A percentile compares a stretch with the other conserved stretches of the same genome.
phyloP scores from a whole-genome alignment of 2,329 filamentous ascomycete species.

The Arachnopeziza araneosa region DNA sequence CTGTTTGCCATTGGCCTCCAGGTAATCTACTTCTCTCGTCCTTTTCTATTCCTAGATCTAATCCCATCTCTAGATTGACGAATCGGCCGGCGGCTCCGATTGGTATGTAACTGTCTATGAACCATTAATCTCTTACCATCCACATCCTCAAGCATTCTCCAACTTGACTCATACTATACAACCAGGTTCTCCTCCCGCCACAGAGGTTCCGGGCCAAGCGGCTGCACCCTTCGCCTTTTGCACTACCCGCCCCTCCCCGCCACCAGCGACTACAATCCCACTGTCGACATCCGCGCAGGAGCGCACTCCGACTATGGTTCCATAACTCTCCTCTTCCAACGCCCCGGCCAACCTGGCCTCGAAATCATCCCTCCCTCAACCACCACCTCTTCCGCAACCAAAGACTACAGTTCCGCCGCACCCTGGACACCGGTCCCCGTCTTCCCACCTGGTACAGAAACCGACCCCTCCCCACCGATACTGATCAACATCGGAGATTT shows the following conservation, averaged over 20 bases:
- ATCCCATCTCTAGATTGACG: conserved; percentile 22
- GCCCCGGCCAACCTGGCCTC: conserved; percentile 76
- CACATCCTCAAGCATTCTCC: too few species aligned
- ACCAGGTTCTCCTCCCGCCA: conserved; percentile 51
- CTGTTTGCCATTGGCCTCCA: conserved; percentile 75
- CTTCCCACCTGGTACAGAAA: conserved; percentile 52
- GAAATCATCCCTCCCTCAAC: conserved; percentile 64
- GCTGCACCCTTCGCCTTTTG: conserved; percentile 54
- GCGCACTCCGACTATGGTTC: conserved; percentile 81
- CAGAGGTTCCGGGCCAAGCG: conserved; percentile 44
- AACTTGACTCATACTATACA: too few species aligned
- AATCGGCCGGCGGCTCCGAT: conserved; percentile 18
- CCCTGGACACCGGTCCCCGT: conserved; percentile 63
- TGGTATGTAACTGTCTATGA: conserved; percentile 31
- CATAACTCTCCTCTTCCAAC: conserved; percentile 75
- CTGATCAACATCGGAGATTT: conserved; percentile 67
- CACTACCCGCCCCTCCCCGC: conserved; percentile 56
- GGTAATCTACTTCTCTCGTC: too few species aligned
- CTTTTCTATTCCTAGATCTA: too few species aligned
- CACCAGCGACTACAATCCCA: conserved; percentile 39
- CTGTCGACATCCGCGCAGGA: conserved; percentile 72
- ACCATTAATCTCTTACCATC: not conserved
- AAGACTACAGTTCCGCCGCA: conserved; percentile 32
- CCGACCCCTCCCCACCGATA: conserved; percentile 61
- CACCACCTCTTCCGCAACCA: conserved; percentile 19